Evolutionary conservation across 768 basidiomycete species (phyloP), one percentile per base, ranked within the genome.

Genomic region (Naematelia aurantialba): DNA sequence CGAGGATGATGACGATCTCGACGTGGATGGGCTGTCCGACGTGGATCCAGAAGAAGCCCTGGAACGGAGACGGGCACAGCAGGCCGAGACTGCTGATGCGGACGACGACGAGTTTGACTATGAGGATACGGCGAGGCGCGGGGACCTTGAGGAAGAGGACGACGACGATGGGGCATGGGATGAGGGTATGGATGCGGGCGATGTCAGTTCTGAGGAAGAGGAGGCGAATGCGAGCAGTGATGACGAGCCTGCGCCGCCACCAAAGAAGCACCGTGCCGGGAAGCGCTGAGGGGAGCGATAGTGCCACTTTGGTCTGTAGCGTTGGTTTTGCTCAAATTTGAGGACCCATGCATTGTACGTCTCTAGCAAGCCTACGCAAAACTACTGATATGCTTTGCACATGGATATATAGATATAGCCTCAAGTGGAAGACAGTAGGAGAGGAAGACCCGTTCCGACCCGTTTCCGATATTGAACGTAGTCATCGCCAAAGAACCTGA

Each of bases 401-500:
- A 39, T 39, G 34, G 34, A 39, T 8, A 39, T 8, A 39, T 39
- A 39, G 8, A 39, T 39, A 39, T 17, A 17, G 8, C 8, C 17
- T 39, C 17, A 39, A 17, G 34, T 17, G 17, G 34, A 39, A 24
- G 54, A 27, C n/a, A 66, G 47, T 34, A 62, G 55, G 52, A 69
- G 67, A 3, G 94, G 93, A 21, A 99, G 90, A 74, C 83, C 83
- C 0, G 91, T 91, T n/a, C 89, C 86, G 14, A 94, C 91, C 17
- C 81, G 78, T 31, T 81, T 80, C 52, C 87, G 81, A 76, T 97
- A 98, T 45, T 81, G 70, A 30, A 85, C 79, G 68, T 99, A 99
- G 34, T 88, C 86, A 17, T 89, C 80, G 0, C 93, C 96, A 65
- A 99, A 99, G 80, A 98, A 99, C 56, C 80, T 81, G 46, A 93